Evolutionary conservation across 148 eudicot genomes (phyloP), one percentile per base, ranked within the genome.

Genomic region (Dysphania ambrosioides): DNA sequence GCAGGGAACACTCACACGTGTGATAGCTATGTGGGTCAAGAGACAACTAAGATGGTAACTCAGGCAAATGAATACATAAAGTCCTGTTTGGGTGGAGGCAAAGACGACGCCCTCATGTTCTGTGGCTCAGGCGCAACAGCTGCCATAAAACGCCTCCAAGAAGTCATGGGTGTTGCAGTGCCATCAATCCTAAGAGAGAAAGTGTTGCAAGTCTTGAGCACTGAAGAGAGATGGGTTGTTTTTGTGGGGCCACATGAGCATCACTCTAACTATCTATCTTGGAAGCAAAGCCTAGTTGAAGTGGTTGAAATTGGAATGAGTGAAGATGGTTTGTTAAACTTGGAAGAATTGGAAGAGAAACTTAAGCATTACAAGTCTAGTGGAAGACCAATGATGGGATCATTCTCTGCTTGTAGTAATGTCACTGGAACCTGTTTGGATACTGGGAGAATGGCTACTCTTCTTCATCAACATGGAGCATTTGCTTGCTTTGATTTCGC

Each of bases 401-500:
- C 84, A 21, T 78, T 81, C 44, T 81, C 84, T 32, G 84, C 84
- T 70, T 77, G 84, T 65, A 81, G 84, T 31, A 81, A 81, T 55
- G 84, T 81, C 13, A 81, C 84, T 32, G 84, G 84, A 80, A 78
- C 74, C 55, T 72, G 62, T 74, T 70, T 83, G 38, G 86, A 87
- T 69, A 87, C 91, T 0, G 63, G 83, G 24, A 77, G 78, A 29
- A 26, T 87, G 3, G 76, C 91, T 44, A 67, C 74, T 3, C 75
- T 87, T 31, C 79, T 87, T 47, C 91, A 87, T 59, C 69, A 44
- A 16, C 74, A 57, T 72, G 91, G 85, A 30, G 91, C 81, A 32
- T 85, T 83, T 72, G 88, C 80, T 10, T 83, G 85, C 71, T 87
- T 87, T 29, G 90, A 87, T 71, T 87, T 85, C 51, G 88, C 90